Evolutionary conservation across 164 flowering plant genomes (phyloP), one percentile per base, ranked within the genome.

Genomic region (Chimonanthus praecox): DNA sequence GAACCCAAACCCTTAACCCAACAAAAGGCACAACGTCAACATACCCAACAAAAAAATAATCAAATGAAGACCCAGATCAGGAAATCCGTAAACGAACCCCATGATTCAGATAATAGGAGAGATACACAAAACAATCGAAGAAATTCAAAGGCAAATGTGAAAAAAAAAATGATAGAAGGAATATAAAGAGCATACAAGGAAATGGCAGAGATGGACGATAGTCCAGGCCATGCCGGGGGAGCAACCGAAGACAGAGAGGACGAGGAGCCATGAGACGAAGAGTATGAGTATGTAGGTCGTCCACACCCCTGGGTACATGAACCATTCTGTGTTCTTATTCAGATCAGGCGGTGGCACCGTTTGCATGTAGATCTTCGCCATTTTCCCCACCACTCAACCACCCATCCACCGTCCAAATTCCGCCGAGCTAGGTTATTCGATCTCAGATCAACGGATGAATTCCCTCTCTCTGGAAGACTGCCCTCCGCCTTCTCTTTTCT

Each of bases 161-260:
- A 33, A 33, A 33, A 33, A 33, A 33, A 33, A 33, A 33, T 33
- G 33, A 33, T 0, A 33, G 33, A 33, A n/a, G 10, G 45, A 44
- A 6, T 66, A 62, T 43, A 21, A 7, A 15, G 46, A 4, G 61
- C 80, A 51, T 83, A 89, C 94, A 13, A 80, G 47, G 82, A 84
- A 87, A 78, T 89, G 94, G 49, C 74, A 58, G 77, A 89, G 89
- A 77, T 89, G 79, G 70, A 89, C 88, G 69, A 87, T 73, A 58
- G 94, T 88, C 94, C 94, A 89, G 5, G 94, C 94, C 86, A 85
- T 84, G 82, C 94, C 94, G 62, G 91, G 87, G 16, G 87, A 81
- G 76, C 89, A 89, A 45, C 84, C 87, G 69, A 85, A 80, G 72
- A 89, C 78, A 58, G 88, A 85, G 63, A 89, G 82, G 4, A 88